Conservation (phyloP, 345 rosid species). For the Trapa incisa region DNA sequence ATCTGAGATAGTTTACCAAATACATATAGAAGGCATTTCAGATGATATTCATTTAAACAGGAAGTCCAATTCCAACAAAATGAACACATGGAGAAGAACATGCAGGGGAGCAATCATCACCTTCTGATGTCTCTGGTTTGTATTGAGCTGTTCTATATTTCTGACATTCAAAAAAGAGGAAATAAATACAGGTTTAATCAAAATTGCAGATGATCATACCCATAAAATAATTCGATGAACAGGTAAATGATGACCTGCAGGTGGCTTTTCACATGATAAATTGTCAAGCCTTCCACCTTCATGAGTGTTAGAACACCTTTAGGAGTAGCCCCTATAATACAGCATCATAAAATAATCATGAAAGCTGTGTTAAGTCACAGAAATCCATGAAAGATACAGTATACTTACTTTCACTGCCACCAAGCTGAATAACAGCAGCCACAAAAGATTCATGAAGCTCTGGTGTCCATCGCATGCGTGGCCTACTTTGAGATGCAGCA, state of each 20-base stretch:
- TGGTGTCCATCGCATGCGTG: constrained; percentile 88
- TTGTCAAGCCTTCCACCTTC: constrained; percentile 88
- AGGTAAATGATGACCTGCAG: constrained; percentile 50
- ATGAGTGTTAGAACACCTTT: constrained; percentile 95
- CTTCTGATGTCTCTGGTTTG: constrained; percentile 94
- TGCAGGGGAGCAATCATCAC: constrained; percentile 25
- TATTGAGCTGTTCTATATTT: constrained; percentile 91
- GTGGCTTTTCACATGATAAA: constrained; percentile 98
- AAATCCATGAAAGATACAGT: background rate
- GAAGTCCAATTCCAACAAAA: background rate
- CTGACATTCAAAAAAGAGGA: constrained; percentile 22
- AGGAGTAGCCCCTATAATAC: constrained; percentile 78
- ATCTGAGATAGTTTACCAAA: background rate
- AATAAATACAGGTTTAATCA: background rate
- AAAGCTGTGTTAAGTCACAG: background rate
- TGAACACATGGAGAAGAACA: constrained; percentile 7
- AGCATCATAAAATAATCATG: background rate
- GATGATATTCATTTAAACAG: background rate
- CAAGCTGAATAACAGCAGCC: constrained; percentile 70
- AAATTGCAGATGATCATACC: background rate
- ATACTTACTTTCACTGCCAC: constrained; percentile 55
- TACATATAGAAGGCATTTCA: background rate
- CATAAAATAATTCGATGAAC: background rate
- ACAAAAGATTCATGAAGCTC: constrained; percentile 84
- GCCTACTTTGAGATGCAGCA: constrained; percentile 37